Conservation (phyloP, 2,329 filamentous ascomycete species). For the Zasmidium angulare region DNA sequence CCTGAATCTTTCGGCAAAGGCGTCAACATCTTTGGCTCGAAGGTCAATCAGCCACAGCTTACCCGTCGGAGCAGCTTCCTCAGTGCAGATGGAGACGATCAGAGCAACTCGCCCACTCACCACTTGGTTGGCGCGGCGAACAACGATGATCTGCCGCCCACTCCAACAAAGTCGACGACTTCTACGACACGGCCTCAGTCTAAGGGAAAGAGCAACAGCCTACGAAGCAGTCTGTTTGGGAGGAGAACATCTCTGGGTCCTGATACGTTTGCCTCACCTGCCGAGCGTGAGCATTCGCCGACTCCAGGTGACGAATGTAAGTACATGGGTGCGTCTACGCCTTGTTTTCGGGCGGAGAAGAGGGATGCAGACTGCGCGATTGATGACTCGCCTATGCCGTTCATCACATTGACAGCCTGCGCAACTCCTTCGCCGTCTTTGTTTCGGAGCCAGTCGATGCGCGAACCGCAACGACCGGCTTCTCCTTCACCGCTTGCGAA, state of each 20-base stretch:
- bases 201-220: slow-evolving; percentile 53
- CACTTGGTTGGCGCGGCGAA: slow-evolving; percentile 57
- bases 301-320: slow-evolving; percentile 38
- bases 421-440: slow-evolving; percentile 37
- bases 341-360: slow-evolving; percentile 27
- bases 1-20: slow-evolving; percentile 67
- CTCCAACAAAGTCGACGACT: slow-evolving; percentile 77
- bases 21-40: slow-evolving; percentile 62
- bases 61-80: slow-evolving; percentile 69
- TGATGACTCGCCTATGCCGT: slow-evolving; percentile 31
- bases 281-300: slow-evolving; percentile 31
- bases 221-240: slow-evolving; percentile 52
- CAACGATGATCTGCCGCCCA: slow-evolving; percentile 81
- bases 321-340: slow-evolving; percentile 33
- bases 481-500: slow-evolving; percentile 44
- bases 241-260: slow-evolving; percentile 47
- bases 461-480: slow-evolving; percentile 36
- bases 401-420: slow-evolving; percentile 36
- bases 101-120: slow-evolving; percentile 58
- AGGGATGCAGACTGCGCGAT: slow-evolving; percentile 15
- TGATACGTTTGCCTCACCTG: slow-evolving; percentile 48
- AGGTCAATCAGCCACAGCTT: slow-evolving; percentile 48
- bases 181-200: slow-evolving; percentile 41
- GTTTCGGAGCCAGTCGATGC: slow-evolving; percentile 40
- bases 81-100: slow-evolving; percentile 71